These are phyloP conservation scores for Malassezia yamatoensis DNA, from an alignment of 1,284 basidiomycete genomes.

Conservation along the genomic window DNA sequence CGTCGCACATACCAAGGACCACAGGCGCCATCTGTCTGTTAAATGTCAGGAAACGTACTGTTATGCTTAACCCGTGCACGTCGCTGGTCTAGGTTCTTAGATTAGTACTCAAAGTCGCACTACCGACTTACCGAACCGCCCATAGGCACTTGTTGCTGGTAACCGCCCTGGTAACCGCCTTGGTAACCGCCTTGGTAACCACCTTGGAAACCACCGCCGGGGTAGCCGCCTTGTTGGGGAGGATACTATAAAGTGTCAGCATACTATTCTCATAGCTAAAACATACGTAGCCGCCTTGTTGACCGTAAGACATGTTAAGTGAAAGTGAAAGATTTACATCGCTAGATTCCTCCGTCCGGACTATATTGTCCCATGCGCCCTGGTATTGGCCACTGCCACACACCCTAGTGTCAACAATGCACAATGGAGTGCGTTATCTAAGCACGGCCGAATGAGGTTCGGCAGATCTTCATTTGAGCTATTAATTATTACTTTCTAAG, in stretches of 20 bases:
- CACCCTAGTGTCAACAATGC: neutral
- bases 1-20: conserved; percentile 16
- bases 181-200: conserved; percentile 3
- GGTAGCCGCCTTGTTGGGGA: conserved; percentile 15
- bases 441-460: too few relatives aligned
- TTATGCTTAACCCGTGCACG: conserved; percentile 15
- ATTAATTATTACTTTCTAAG: too few relatives aligned
- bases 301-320: conserved; percentile 7
- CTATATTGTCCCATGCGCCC: neutral
- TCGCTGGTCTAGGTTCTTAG: conserved; percentile 8
- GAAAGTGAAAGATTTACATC: neutral
- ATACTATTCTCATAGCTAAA: neutral
- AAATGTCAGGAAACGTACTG: conserved; percentile 13
- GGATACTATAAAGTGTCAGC: conserved; percentile 9
- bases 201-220: conserved; percentile 6
- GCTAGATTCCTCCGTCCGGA: too few relatives aligned
- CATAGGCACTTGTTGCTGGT: conserved; percentile 13
- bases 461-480: too few relatives aligned
- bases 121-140: conserved; percentile 12
- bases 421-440: too few relatives aligned
- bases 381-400: conserved; percentile 1
- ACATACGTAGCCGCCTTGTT: conserved; percentile 18
- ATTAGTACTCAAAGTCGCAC: neutral
- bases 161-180: neutral
- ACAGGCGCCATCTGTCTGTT: conserved; percentile 13